Percentiles rank a stretch among this genome's conserved stretches.
These are phyloP conservation scores for Magnusiomyces suaveolens DNA, from an alignment of 1,139 yeast species.

Conservation along the genomic window DNA sequence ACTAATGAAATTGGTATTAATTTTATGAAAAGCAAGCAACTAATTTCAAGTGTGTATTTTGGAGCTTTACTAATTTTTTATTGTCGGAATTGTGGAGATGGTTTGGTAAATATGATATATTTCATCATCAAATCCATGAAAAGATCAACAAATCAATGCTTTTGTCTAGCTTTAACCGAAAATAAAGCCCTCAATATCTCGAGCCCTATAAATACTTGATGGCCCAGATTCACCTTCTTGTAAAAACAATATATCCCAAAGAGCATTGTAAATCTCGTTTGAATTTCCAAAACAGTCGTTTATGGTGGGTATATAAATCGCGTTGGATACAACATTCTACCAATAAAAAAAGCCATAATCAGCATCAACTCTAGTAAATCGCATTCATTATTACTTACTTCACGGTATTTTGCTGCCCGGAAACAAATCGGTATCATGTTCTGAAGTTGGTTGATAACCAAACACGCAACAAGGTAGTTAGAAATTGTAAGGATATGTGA, in stretches of 20 bases:
- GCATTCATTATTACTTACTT: neutral
- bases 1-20: too few species aligned
- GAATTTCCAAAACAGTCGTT: neutral
- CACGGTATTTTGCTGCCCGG: neutral
- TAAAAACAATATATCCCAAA: neutral
- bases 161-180: neutral
- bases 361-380: neutral
- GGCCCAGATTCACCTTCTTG: neutral
- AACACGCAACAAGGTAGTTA: neutral
- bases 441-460: constrained; percentile 1
- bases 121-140: too few species aligned
- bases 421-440: neutral
- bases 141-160: too few species aligned
- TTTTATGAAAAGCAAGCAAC: too few species aligned
- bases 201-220: neutral
- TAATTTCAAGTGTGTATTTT: too few species aligned
- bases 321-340: neutral
- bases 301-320: neutral
- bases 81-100: too few species aligned
- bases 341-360: neutral
- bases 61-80: too few species aligned
- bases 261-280: neutral
- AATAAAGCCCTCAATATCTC: neutral
- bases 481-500: neutral
- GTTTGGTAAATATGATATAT: too few species aligned